Evolutionary conservation across 1,284 basidiomycete genomes (phyloP).

Genomic region (Cutaneotrichosporon cavernicola): DNA sequence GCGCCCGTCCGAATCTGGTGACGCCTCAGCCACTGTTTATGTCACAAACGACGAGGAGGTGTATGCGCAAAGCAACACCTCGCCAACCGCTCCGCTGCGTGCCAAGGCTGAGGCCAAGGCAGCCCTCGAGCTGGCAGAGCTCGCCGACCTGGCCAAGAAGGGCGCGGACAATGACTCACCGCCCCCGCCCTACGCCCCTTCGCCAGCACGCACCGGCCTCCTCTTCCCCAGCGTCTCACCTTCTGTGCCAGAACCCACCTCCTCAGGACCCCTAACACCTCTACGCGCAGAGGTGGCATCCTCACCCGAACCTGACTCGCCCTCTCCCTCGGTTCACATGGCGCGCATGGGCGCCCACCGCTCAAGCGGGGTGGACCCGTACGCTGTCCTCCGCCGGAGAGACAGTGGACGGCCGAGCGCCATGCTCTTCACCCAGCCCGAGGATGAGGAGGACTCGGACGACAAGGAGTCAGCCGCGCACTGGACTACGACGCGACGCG

Average conservation of each 20-base stretch:
- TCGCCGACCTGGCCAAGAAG: background rate
- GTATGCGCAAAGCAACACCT: background rate
- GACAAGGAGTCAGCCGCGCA: slow-evolving; percentile 3
- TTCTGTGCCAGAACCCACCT: background rate
- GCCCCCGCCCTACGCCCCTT: slow-evolving; percentile 15
- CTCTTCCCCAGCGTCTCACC: slow-evolving; percentile 12
- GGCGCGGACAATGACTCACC: slow-evolving; percentile 7
- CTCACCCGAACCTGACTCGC: background rate
- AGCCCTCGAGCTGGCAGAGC: slow-evolving; percentile 1
- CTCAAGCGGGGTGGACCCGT: slow-evolving; percentile 25
- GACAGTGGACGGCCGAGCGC: background rate
- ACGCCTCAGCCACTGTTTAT: background rate
- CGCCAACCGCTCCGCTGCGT: slow-evolving; percentile 10
- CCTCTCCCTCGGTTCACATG: slow-evolving; percentile 22
- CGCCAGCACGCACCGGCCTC: slow-evolving; percentile 5
- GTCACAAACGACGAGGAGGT: background rate
- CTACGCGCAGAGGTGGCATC: background rate
- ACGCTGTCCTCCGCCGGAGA: slow-evolving; percentile 28
- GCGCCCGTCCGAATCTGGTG: slow-evolving; percentile 10
- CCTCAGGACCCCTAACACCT: slow-evolving; percentile 10
- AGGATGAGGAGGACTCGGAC: slow-evolving; percentile 11
- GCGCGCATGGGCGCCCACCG: slow-evolving; percentile 27
- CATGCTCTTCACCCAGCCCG: slow-evolving; percentile 1
- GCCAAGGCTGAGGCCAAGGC: slow-evolving; percentile 11
- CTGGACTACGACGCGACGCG: slow-evolving; percentile 21